Base-by-base conservation (phyloP, 768 basidiomycete species). In the Ramaria sp. region DNA sequence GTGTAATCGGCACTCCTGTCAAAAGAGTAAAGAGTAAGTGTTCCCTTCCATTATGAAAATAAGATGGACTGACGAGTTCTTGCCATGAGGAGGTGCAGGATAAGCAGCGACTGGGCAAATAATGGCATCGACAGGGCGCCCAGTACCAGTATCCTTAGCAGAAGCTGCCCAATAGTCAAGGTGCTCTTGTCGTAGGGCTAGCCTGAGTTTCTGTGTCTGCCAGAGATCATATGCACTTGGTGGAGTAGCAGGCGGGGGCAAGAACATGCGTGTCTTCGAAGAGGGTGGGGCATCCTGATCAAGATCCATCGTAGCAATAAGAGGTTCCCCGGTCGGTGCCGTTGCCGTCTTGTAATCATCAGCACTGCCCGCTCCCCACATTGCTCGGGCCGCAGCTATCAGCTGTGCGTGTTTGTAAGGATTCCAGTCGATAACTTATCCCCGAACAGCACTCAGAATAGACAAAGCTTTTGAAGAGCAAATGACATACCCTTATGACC, bases 111-210 rank as follows among this genome's bases (percentile, higher is more conserved):
- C 74, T 20, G 89, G 84, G 1, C 73, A 69, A 37, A 91, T 82
- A 61, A 91, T 79, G 1, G 83, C 87, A 64, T 91, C 89, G 6
- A 90, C 77, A 4, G 86, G 83, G 1, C 89, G 70, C 1, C 83
- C 85, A 0, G 86, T 90, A 0, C 78, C 79, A 0, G 86, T 89
- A 13, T 62, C 48, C 0, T 54, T 59, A 10, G 62, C 69, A 0
- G 82, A 84, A 4, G 68, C 71, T 51, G 82, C 75, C 87, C 86
- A 89, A 50, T 78, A 68, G 48, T 81, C 76, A 47, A 86, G 67
- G 63, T 87, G 81, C 50, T 75, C 72, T 61, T 80, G 71, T 24
- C 84, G 75, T 31, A 84, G 60, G 11, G 73, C 72, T 4, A 67
- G 68, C 62, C 74, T 77, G 62, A 65, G 63, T 62, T 77, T 80